Conservation (phyloP, 345 rosid genomes). For the Chamaenerion angustifolium region DNA sequence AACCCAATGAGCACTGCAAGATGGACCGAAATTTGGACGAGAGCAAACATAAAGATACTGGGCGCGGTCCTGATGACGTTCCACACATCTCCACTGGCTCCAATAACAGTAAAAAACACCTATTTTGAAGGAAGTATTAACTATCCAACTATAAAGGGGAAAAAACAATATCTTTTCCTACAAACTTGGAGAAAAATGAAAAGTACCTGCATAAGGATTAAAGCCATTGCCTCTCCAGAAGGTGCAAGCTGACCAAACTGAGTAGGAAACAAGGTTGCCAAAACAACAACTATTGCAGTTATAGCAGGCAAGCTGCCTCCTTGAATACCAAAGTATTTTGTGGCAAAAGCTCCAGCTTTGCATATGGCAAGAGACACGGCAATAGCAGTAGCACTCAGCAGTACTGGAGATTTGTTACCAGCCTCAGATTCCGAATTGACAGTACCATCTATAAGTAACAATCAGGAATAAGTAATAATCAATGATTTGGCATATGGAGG, state of each 20-base stretch:
- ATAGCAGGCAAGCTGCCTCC: slow-evolving; percentile 75
- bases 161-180: neutral
- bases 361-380: slow-evolving; percentile 75
- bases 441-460: no score
- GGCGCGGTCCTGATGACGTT: slow-evolving; percentile 71
- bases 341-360: slow-evolving; percentile 40
- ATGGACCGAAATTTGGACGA: slow-evolving; percentile 58
- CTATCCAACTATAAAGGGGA: neutral
- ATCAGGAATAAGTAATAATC: no score
- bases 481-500: no score
- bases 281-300: slow-evolving; percentile 56
- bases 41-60: slow-evolving; percentile 70
- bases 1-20: slow-evolving; percentile 60
- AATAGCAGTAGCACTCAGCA: slow-evolving; percentile 46
- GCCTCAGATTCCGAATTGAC: no score
- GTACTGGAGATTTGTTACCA: slow-evolving; percentile 40
- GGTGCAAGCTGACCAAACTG: slow-evolving; percentile 64
- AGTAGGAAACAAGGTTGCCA: slow-evolving; percentile 60
- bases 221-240: slow-evolving; percentile 75
- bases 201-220: slow-evolving; percentile 77
- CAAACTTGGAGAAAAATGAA: neutral
- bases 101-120: slow-evolving; percentile 83
- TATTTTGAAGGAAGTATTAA: slow-evolving; percentile 7
- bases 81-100: slow-evolving; percentile 81
- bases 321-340: slow-evolving; percentile 41